phyloP scores from a whole-genome alignment of 169 alveolate species.

The Theileria annulata region DNA sequence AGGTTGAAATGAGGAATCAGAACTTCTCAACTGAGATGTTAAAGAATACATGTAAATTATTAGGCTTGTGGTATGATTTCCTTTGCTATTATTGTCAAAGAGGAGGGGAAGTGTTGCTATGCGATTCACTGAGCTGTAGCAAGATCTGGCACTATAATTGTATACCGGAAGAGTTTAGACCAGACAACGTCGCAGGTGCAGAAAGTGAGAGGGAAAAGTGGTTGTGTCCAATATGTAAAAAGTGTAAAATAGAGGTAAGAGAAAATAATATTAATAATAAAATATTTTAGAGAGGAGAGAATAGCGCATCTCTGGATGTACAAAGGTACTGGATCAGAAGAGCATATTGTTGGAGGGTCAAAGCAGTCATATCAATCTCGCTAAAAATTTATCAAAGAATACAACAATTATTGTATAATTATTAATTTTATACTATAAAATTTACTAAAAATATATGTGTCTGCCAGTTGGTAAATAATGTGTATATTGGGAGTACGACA shows the following conservation, averaged over 20 bases:
- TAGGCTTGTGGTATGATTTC: slow-evolving; percentile 62
- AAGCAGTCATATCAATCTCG: slow-evolving; percentile 40
- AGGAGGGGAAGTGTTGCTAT: slow-evolving; percentile 75
- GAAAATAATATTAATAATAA: slow-evolving; percentile 18
- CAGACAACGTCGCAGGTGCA: slow-evolving; percentile 9
- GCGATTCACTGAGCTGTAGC: slow-evolving; percentile 64
- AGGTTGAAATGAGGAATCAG: slow-evolving; percentile 16
- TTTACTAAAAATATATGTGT: neutral
- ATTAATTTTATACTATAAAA: neutral
- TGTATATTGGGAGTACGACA: slow-evolving; percentile 8
- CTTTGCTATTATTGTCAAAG: slow-evolving; percentile 69
- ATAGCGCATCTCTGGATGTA: slow-evolving; percentile 24
- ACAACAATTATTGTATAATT: neutral
- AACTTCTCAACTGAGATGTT: slow-evolving; percentile 31
- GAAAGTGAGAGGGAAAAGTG: slow-evolving; percentile 27
- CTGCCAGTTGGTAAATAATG: neutral
- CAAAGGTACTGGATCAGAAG: slow-evolving; percentile 54
- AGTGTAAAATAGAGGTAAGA: slow-evolving; percentile 24
- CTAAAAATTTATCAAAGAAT: slow-evolving; percentile 27
- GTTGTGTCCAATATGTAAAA: slow-evolving; percentile 60
- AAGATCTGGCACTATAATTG: slow-evolving; percentile 75
- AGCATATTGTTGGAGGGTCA: slow-evolving; percentile 59
- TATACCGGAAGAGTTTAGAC: slow-evolving; percentile 37
- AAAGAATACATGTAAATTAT: slow-evolving; percentile 23
- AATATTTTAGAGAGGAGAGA: slow-evolving; percentile 12